These are phyloP conservation scores for Paramecium sexaurelia DNA, from an alignment of 73 alveolate genomes.

Conservation along the genomic window DNA sequence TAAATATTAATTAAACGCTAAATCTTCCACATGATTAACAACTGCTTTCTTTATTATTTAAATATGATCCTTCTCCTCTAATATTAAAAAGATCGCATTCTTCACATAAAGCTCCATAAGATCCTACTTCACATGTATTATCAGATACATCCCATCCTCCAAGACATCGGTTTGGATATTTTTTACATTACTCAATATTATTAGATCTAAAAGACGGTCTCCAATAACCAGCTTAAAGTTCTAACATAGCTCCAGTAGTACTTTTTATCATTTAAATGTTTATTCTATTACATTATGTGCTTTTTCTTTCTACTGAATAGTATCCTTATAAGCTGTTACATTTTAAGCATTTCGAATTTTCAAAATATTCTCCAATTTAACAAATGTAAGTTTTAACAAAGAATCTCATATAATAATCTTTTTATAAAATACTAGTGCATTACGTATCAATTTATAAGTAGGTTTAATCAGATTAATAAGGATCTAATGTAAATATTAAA, in stretches of 20 bases:
- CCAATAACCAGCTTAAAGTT: conserved; percentile 58
- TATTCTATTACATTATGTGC: neutral
- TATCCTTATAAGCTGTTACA: neutral
- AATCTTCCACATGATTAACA: neutral
- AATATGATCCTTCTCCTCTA: conserved; percentile 23
- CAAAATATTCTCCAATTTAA: conserved; percentile 40
- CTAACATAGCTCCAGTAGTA: neutral
- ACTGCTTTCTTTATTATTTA: neutral
- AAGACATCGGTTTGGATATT: neutral
- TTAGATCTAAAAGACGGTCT: conserved; percentile 14
- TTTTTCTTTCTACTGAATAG: neutral
- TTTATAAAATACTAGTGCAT: neutral
- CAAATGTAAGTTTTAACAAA: neutral
- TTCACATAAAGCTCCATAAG: conserved; percentile 26
- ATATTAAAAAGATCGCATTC: conserved; percentile 32
- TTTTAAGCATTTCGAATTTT: neutral
- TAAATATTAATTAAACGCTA: neutral
- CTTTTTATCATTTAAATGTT: neutral
- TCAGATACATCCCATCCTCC: conserved; percentile 57
- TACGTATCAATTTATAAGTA: neutral
- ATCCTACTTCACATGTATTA: conserved; percentile 12
- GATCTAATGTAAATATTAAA: neutral
- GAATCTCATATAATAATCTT: neutral
- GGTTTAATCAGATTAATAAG: neutral
- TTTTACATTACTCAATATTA: neutral